These are phyloP conservation scores for Alternaria longipes DNA, from an alignment of 2,329 filamentous ascomycete species.

Conservation along the genomic window DNA sequence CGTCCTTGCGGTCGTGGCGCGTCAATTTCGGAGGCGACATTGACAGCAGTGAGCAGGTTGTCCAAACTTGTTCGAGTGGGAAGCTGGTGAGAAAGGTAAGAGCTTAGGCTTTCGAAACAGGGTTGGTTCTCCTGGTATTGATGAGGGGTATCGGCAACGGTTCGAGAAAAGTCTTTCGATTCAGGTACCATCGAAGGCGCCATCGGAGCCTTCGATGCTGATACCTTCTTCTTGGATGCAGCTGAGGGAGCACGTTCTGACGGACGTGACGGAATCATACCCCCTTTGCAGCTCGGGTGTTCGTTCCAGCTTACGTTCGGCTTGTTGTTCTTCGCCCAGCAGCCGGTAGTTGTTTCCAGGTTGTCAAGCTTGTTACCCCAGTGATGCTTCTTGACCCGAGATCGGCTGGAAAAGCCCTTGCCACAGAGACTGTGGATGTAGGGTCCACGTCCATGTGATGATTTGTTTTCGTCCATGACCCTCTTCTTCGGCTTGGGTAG, in stretches of 20 bases:
- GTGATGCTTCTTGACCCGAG: slow-evolving; percentile 47
- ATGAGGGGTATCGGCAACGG: slow-evolving; percentile 16
- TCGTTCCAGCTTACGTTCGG: slow-evolving; percentile 43
- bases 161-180: slow-evolving; percentile 22
- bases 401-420: slow-evolving; percentile 33
- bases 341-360: slow-evolving; percentile 38
- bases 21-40: slow-evolving; percentile 35
- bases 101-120: neutral
- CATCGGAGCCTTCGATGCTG: slow-evolving; percentile 12
- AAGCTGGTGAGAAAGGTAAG: slow-evolving; percentile 17
- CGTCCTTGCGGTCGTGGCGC: slow-evolving; percentile 34
- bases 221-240: neutral
- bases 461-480: neutral
- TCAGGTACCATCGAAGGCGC: slow-evolving; percentile 29
- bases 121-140: neutral
- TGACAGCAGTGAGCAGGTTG: slow-evolving; percentile 36
- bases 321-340: slow-evolving; percentile 44
- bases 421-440: slow-evolving; percentile 46
- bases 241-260: neutral
- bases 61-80: slow-evolving; percentile 28
- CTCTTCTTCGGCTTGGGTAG: neutral
- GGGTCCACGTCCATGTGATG: neutral
- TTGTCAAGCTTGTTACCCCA: slow-evolving; percentile 40
- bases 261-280: neutral
- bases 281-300: slow-evolving; percentile 39